A percentile compares a stretch with the other conserved stretches of the same genome.
Evolutionary conservation across 495 filamentous ascomycete species (phyloP).

Genomic region (Glarea lozoyensis): DNA sequence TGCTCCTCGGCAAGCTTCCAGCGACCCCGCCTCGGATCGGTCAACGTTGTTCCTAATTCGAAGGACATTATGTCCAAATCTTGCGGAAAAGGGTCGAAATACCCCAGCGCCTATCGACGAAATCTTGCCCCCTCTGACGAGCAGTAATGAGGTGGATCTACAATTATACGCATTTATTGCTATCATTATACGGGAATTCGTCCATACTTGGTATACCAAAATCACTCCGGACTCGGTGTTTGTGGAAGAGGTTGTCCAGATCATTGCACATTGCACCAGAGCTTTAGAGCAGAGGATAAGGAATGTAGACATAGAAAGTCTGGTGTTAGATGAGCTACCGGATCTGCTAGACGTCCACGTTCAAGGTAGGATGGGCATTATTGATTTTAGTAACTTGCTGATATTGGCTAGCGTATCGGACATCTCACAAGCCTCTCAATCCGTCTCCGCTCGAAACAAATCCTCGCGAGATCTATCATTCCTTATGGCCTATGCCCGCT

Average conservation of each 20-base stretch:
- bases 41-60: conserved; percentile 43
- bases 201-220: conserved; percentile 85
- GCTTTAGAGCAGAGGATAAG: conserved; percentile 77
- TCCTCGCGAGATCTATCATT: conserved; percentile 69
- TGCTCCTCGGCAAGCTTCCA: conserved; percentile 2
- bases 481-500: conserved; percentile 68
- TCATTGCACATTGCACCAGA: conserved; percentile 83
- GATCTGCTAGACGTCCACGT: conserved; percentile 74
- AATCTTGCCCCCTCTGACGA: conserved; percentile 82
- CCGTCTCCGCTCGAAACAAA: conserved; percentile 48
- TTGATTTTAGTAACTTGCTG: not conserved
- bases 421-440: conserved; percentile 39
- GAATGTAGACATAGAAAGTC: conserved; percentile 69
- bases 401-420: conserved; percentile 40
- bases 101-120: conserved; percentile 50
- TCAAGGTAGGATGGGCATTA: conserved; percentile 42
- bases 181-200: conserved; percentile 78
- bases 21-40: conserved; percentile 28
- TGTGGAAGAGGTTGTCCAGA: conserved; percentile 74
- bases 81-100: conserved; percentile 26
- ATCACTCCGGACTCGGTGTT: conserved; percentile 86
- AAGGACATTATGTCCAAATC: conserved; percentile 37
- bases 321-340: conserved; percentile 85
- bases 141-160: conserved; percentile 82
- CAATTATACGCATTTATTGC: conserved; percentile 89